These are phyloP conservation scores for Scopulariopsis brevicaulis DNA, from an alignment of 2,329 filamentous ascomycete species.

Conservation along the genomic window DNA sequence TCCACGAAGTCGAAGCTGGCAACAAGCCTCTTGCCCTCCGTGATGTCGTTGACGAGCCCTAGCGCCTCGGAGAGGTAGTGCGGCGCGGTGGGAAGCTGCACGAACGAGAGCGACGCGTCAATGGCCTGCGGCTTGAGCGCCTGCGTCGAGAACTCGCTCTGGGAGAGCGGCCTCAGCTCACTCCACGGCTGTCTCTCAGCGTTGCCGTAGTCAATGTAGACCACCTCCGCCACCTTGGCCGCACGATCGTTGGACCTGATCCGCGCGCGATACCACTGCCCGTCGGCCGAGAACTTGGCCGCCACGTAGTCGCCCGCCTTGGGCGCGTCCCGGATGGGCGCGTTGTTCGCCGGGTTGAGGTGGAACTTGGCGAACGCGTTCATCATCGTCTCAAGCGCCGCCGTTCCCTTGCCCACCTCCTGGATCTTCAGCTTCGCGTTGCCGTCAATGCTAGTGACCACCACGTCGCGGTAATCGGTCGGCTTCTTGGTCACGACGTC, in stretches of 20 bases:
- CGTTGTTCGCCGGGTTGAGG: constrained; percentile 68
- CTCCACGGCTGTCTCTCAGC: constrained; percentile 80
- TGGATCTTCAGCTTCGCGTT: constrained; percentile 83
- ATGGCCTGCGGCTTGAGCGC: constrained; percentile 80
- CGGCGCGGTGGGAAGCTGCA: constrained; percentile 71
- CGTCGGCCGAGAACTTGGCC: constrained; percentile 80
- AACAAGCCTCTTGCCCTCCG: constrained; percentile 67
- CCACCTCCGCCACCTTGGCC: constrained; percentile 76
- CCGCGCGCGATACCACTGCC: constrained; percentile 88
- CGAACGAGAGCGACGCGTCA: constrained; percentile 77
- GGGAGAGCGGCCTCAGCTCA: constrained; percentile 67
- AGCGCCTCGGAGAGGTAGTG: constrained; percentile 81
- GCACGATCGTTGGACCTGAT: constrained; percentile 88
- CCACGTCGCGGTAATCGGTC: constrained; percentile 81
- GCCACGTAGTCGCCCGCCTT: constrained; percentile 89
- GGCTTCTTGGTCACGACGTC: constrained; percentile 50
- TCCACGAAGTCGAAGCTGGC: constrained; percentile 84
- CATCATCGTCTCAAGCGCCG: constrained; percentile 80
- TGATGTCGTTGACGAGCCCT: constrained; percentile 61
- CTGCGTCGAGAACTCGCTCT: constrained; percentile 66
- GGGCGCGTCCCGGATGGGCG: constrained; percentile 60
- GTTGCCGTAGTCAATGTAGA: constrained; percentile 97
- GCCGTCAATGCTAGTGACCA: constrained; percentile 81
- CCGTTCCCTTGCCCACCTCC: constrained; percentile 76
- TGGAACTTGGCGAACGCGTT: constrained; percentile 86